A percentile compares a stretch with the other conserved stretches of the same genome.
Conservation (phyloP, 108 stramenopile species). For the Conticribra weissflogii region DNA sequence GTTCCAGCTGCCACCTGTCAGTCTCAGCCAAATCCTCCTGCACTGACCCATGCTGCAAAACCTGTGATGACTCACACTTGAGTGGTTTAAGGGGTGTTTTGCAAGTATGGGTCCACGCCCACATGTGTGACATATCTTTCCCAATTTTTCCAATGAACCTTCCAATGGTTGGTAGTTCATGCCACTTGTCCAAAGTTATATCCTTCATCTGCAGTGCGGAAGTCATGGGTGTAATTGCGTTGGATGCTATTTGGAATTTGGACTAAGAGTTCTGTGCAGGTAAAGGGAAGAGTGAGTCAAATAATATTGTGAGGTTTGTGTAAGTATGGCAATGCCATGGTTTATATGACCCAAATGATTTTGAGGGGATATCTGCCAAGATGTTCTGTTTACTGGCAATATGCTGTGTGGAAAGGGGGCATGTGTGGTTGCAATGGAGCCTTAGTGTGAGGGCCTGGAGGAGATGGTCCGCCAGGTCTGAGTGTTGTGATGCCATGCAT, state of each 20-base stretch:
- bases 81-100: not conserved
- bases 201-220: not conserved
- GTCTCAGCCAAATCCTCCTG: not conserved
- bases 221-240: not conserved
- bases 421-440: not conserved
- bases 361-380: conserved; percentile 10
- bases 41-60: conserved; percentile 1
- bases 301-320: not conserved
- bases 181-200: conserved; percentile 14
- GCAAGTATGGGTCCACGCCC: conserved; percentile 21
- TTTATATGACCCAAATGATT: not conserved
- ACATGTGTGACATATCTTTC: not conserved
- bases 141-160: not conserved
- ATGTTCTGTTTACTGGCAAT: not conserved
- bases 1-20: conserved; percentile 1
- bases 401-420: conserved; percentile 1
- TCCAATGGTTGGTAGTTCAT: conserved; percentile 1
- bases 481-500: not conserved
- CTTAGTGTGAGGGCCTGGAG: conserved; percentile 4
- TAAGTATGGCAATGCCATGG: conserved; percentile 3
- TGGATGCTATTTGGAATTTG: not conserved
- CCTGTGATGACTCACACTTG: conserved; percentile 1
- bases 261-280: conserved; percentile 4
- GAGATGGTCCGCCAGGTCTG: not conserved
- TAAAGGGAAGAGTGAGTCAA: conserved; percentile 1